phyloP scores from a whole-genome alignment of 371 early-diverging fungal genomes.

The Circinella umbellata region DNA sequence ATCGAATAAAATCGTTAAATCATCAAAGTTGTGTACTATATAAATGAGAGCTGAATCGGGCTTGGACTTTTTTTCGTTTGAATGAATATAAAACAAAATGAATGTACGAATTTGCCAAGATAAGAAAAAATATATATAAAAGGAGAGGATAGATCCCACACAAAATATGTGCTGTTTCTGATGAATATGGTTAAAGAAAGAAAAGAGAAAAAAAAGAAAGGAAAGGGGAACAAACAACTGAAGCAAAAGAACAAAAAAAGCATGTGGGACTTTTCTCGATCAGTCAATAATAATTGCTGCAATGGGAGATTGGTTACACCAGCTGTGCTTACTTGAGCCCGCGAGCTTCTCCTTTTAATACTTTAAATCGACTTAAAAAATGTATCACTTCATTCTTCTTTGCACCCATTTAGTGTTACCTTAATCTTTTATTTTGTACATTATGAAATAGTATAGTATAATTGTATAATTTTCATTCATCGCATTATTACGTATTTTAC shows the following conservation, averaged over 20 bases:
- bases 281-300: too few relatives aligned
- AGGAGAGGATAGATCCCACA: constrained; percentile 9
- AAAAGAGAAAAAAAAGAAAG: constrained; percentile 4
- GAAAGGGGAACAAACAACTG: neutral
- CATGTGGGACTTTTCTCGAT: too few relatives aligned
- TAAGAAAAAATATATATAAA: neutral
- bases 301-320: too few relatives aligned
- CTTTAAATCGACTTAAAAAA: too few relatives aligned
- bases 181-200: neutral
- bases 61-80: constrained; percentile 6
- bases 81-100: neutral
- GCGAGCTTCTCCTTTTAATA: too few relatives aligned
- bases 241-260: neutral
- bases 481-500: too few relatives aligned
- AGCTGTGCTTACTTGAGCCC: too few relatives aligned
- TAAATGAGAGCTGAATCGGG: constrained; percentile 4
- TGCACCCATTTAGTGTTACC: too few relatives aligned
- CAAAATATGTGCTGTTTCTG: neutral
- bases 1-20: constrained; percentile 8
- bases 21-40: neutral
- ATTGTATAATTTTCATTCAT: too few relatives aligned
- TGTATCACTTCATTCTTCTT: too few relatives aligned
- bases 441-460: too few relatives aligned
- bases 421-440: too few relatives aligned
- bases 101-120: constrained; percentile 6